Evolutionary conservation across 1,284 basidiomycete species (phyloP).

Genomic region (Ustilago trichophora): DNA sequence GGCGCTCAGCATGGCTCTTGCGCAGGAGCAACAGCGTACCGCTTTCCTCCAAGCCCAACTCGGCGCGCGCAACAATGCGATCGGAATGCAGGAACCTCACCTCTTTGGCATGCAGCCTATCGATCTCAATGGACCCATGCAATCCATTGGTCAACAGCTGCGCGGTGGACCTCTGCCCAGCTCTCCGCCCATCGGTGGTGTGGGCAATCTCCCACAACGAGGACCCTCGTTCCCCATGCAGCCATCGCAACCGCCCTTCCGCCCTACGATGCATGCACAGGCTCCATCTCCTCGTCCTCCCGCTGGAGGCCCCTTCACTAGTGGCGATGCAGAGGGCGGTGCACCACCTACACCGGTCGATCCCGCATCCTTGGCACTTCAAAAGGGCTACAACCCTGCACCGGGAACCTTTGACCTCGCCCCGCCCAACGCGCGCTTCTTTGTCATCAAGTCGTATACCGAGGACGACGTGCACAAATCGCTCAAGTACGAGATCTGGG

Average conservation of each 20-base stretch:
- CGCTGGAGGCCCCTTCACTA: background rate
- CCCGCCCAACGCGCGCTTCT: conserved; percentile 54
- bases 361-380: conserved; percentile 19
- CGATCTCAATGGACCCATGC: conserved; percentile 22
- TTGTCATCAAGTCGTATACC: conserved; percentile 66
- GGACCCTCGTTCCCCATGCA: conserved; percentile 18
- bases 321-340: background rate
- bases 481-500: conserved; percentile 64
- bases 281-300: conserved; percentile 14
- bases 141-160: conserved; percentile 40
- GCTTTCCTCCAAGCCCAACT: conserved; percentile 47
- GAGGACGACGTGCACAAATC: conserved; percentile 64
- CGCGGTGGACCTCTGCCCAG: conserved; percentile 13
- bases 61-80: conserved; percentile 17
- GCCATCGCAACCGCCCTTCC: conserved; percentile 12
- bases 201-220: conserved; percentile 18
- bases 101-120: conserved; percentile 41
- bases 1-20: conserved; percentile 52
- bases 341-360: conserved; percentile 22
- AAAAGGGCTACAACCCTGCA: conserved; percentile 51
- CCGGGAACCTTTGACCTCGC: conserved; percentile 36
- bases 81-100: conserved; percentile 18
- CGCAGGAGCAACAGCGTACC: conserved; percentile 54
- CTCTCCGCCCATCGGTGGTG: conserved; percentile 20
- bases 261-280: conserved; percentile 11